Evolutionary conservation across 1,284 basidiomycete genomes (phyloP).

Genomic region (Cryptococcus sp.): DNA sequence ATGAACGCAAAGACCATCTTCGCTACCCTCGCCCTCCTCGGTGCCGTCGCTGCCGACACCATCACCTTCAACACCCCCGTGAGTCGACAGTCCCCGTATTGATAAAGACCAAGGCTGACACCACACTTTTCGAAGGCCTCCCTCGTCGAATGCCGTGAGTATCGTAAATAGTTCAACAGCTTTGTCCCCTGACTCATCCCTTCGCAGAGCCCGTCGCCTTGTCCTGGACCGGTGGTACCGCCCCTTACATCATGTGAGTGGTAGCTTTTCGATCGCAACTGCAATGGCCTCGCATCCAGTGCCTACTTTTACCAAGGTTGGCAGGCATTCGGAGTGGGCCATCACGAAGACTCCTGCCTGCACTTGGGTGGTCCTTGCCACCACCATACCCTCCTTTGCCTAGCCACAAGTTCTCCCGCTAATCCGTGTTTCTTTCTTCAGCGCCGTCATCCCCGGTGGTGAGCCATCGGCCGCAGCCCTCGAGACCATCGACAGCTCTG

Average conservation of each 20-base stretch:
- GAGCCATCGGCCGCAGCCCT: constrained; percentile 64
- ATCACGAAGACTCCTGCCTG: too few species aligned
- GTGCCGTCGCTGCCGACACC: constrained; percentile 55
- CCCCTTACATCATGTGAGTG: constrained; percentile 65
- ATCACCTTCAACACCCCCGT: constrained; percentile 65
- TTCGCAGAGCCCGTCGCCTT: constrained; percentile 49
- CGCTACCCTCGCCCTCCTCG: constrained; percentile 24
- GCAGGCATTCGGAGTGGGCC: too few species aligned
- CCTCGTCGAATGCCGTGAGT: constrained; percentile 57
- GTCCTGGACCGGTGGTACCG: constrained; percentile 61
- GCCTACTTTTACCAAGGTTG: too few species aligned
- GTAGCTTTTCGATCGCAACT: background rate
- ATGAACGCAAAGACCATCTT: constrained; percentile 30
- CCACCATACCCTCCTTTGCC: background rate
- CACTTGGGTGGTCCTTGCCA: too few species aligned
- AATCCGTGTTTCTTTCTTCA: constrained; percentile 9
- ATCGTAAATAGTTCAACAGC: background rate
- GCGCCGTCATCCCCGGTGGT: constrained; percentile 66
- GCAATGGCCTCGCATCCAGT: too few species aligned
- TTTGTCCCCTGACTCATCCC: constrained; percentile 8
- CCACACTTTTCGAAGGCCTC: constrained; percentile 26
- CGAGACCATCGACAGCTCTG: constrained; percentile 38
- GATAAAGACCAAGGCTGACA: background rate
- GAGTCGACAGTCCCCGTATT: constrained; percentile 9
- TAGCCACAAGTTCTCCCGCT: background rate